Evolutionary conservation across 75 land plant genomes (phyloP), one percentile per base, ranked within the genome.

Genomic region (Sequoia sempervirens): DNA sequence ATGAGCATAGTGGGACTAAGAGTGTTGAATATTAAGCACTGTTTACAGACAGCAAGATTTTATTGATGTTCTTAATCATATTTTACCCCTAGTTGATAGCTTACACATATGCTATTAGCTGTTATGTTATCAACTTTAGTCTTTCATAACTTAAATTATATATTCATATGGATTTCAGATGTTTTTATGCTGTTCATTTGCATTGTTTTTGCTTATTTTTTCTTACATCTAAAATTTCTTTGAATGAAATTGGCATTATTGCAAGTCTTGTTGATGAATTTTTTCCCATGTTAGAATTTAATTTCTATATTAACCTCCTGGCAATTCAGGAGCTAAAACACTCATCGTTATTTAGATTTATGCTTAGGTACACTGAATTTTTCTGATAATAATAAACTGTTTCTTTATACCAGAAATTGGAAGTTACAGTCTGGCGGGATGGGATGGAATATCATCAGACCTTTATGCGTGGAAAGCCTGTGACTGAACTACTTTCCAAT

Each of bases 341-440:
- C 37, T 70, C 73, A 30, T 10, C 12, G 0, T 28, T 68, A 30
- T 8, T n/a, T 30, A 32, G 14, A 70, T 46, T 80, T 40, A 23
- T 28, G 4, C 26, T 26, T 23, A 61, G 66, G 6, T 23, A 23
- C 26, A 61, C n/a, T 23, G 66, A 6, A 23, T 5, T 61, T 41
- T 45, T 26, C 83, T 83, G 17, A 18, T 18, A 26, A 78, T 28
- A 45, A 78, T 40, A 78, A 10, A 37, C 34, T 52, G 26, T 81
- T 41, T 30, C 5, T 84, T 75, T 20, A 37, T 7, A 56, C 40
- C 88, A 97, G 99, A 89, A 86, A 75, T 86, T 97, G 81, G 95
- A 97, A 82, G 98, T 95, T 50, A 96, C 98, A 68, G 95, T 97
- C 32, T 97, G 99, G 96, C 89, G 99, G 36, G 91, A 94, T 89